Base-by-base conservation (phyloP, 1,284 basidiomycete species). In the Trametes hirsuta region DNA sequence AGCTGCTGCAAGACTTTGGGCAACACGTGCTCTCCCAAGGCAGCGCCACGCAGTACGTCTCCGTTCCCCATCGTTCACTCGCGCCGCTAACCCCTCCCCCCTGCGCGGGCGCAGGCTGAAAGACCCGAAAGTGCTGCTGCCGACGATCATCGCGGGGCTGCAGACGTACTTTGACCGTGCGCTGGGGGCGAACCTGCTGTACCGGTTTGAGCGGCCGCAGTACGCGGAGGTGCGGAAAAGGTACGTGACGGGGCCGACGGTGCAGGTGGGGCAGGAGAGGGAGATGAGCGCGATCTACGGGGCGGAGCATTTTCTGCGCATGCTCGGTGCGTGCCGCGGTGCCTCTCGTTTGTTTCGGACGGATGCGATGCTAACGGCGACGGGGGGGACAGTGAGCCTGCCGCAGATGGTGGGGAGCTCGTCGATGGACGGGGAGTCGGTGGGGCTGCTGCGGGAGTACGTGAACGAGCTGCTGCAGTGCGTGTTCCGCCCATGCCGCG, bases 281-380 rank as follows among this genome's bases (percentile, higher is more conserved):
- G 90, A 94, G 67, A 93, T 97, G 85, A 95, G 93, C 72, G 81
- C 86, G 54, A 84, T 98, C 18, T 99, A 99, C 70, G 97, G 97
- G 0, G 95, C 94, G 4, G 97, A 99, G 73, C 97, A 99, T 75
- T 74, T 99, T 14, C 74, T 98, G 60, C 81, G 97, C 53, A 88
- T 99, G 82, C 83, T 99, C 65, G 96, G 95, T 97, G 66, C 62
- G 87, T 80, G 24, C 34, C 12, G 30, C 30, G 30, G 4, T 1
- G 30, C 18, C 35, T 37, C 18, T 42, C 51, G 6, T 25, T 24
- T 18, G 10, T 18, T 18, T 18, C 18, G 18, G 18, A 18, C 18
- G 18, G 18, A 18, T 18, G 18, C 18, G 18, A 25, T 41, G 47
- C 48, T 44, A 36, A 51, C n/a, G 35, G 18, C 18, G 18, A 18